Base-by-base conservation (phyloP, 2,329 filamentous ascomycete genomes). In the Aspergillus ochraceoroseus region DNA sequence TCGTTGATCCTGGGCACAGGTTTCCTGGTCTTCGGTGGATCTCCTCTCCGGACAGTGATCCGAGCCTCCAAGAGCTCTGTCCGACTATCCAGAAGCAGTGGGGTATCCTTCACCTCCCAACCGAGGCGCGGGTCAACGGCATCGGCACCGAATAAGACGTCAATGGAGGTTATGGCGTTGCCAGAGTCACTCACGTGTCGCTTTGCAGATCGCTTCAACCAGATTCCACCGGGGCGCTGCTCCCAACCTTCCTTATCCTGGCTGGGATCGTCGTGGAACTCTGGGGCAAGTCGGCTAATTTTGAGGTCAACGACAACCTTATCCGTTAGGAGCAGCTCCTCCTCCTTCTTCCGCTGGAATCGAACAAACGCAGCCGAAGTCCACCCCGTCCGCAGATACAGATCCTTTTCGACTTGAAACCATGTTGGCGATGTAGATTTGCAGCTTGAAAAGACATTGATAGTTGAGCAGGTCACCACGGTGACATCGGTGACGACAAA, bases 81-180 rank as follows among this genome's bases (percentile, higher is more conserved):
- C 20, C 75, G 70, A 3, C 75, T 74, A 49, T 85, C 79, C 44
- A 95, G 68, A 34, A 90, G 68, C 41, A 96, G 65, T 7, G 84
- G 79, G 5, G 79, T 85, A 43, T 85, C 83, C 35, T 80, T 80
- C 29, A 95, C 75, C 43, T 80, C 72, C 92, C 94, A 98, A 19
- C 85, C 85, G 2, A 82, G 77, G 42, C 92, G 80, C 4, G 87
- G 89, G 61, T 98, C 92, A 20, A 89, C 86, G 7, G 89, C 90
- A 60, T 95, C 89, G 13, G 89, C 80, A 13, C 89, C 89, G 57
- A 94, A 95, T 5, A 95, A 72, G 4, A 95, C 79, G 59, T 95
- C 89, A 4, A 95, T 72, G 3, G 82, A 83, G 0, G 87, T 94
- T 34, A 95, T 75, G 11, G 82, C 83, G 26, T 77, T 74, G 43